Evolutionary conservation across 2,329 filamentous ascomycete genomes (phyloP).

Genomic region (Alternaria gansuensis): DNA sequence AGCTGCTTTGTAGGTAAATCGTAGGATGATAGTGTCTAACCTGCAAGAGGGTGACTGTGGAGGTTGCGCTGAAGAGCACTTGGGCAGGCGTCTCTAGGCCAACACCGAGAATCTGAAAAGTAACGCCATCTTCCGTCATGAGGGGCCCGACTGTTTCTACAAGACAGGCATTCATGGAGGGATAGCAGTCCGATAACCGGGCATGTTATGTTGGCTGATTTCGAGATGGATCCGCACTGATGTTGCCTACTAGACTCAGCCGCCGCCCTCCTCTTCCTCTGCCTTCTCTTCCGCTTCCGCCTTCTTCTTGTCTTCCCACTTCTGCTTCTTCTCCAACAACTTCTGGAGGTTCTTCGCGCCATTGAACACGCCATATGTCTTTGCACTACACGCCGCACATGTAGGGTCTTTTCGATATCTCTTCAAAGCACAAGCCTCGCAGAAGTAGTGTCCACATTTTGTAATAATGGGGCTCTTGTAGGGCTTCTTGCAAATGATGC

Average conservation of each 20-base stretch:
- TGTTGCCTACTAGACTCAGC: slow-evolving; percentile 19
- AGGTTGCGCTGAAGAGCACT: neutral
- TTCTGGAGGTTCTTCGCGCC: slow-evolving; percentile 83
- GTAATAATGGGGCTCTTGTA: slow-evolving; percentile 86
- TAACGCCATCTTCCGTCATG: neutral
- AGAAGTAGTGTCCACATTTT: slow-evolving; percentile 95
- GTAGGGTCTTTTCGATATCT: slow-evolving; percentile 86
- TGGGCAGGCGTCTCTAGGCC: neutral
- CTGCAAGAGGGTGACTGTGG: neutral
- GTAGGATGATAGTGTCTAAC: neutral
- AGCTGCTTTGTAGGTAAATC: neutral
- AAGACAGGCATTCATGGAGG: neutral
- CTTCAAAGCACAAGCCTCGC: slow-evolving; percentile 85
- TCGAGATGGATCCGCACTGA: neutral
- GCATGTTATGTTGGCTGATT: neutral
- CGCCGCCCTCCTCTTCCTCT: slow-evolving; percentile 35
- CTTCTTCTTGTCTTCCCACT: slow-evolving; percentile 67
- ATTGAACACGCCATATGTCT: slow-evolving; percentile 91
- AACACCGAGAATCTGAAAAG: neutral
- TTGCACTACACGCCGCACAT: slow-evolving; percentile 84
- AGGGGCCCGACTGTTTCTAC: neutral
- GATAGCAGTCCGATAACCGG: neutral
- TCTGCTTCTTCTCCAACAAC: slow-evolving; percentile 76
- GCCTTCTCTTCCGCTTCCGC: slow-evolving; percentile 62
- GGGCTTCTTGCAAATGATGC: slow-evolving; percentile 80